Evolutionary conservation across 208 protist species (phyloP).

Genomic region (Crithidia acanthocephali): DNA sequence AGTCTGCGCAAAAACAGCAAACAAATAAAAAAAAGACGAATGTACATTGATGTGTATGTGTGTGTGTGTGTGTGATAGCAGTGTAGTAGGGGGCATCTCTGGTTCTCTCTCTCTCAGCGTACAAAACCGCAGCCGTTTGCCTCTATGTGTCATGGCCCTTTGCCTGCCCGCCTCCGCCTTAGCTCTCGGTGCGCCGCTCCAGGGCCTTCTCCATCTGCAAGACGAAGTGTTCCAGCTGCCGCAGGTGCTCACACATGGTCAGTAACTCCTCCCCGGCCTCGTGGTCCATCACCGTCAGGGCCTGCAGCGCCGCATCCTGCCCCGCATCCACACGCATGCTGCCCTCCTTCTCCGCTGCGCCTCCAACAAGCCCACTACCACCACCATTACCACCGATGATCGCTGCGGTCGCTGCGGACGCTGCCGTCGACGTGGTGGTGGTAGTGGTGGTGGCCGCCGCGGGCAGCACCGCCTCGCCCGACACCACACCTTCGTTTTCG

Average conservation of each 20-base stretch:
- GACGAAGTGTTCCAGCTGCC: conserved; percentile 34
- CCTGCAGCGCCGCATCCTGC: conserved; percentile 11
- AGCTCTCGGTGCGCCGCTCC: conserved; percentile 11
- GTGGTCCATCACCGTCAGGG: conserved; percentile 36
- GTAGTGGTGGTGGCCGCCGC: neutral
- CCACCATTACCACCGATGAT: neutral
- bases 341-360: conserved; percentile 3
- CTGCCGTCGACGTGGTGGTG: neutral
- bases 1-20: too few relatives aligned
- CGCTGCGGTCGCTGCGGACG: neutral
- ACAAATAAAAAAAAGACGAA: too few relatives aligned
- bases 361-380: too few relatives aligned
- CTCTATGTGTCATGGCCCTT: too few relatives aligned
- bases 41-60: too few relatives aligned
- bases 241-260: conserved; percentile 32
- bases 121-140: too few relatives aligned
- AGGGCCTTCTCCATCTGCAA: conserved; percentile 27
- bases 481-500: conserved; percentile 28
- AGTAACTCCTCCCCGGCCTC: conserved; percentile 31
- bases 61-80: too few relatives aligned
- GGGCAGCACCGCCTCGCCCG: conserved; percentile 12
- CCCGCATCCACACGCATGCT: conserved; percentile 8
- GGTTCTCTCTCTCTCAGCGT: too few relatives aligned
- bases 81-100: too few relatives aligned
- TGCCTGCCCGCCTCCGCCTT: neutral